Percentiles rank a stretch among this genome's conserved stretches.
Evolutionary conservation across 257 asterid genomes (phyloP).

Genomic region (Cruciata laevipes): DNA sequence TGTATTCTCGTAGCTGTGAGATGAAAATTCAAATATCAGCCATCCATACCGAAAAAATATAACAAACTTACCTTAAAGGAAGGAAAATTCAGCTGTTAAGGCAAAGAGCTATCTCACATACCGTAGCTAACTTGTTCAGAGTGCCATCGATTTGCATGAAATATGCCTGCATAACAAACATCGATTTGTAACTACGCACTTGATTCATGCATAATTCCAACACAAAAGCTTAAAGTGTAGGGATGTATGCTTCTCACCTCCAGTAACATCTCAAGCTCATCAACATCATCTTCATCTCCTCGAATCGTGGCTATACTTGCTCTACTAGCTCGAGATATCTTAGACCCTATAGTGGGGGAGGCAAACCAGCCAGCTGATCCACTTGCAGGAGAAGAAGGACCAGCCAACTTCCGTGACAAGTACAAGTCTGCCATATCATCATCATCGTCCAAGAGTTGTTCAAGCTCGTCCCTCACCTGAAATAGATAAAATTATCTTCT

Average conservation of each 20-base stretch:
- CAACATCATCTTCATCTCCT: constrained; percentile 86
- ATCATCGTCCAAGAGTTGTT: constrained; percentile 93
- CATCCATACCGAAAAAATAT: not conserved
- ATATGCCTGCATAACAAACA: constrained; percentile 59
- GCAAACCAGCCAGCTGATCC: constrained; percentile 65
- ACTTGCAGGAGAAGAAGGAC: constrained; percentile 67
- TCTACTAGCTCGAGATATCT: constrained; percentile 78
- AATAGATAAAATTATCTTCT: constrained; percentile 7
- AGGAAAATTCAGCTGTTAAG: no score
- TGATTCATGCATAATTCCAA: not conserved
- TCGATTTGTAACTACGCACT: no score
- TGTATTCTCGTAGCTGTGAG: constrained; percentile 81
- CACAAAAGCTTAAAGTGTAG: not conserved
- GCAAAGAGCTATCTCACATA: constrained; percentile 25
- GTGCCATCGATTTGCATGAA: constrained; percentile 94
- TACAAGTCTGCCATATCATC: constrained; percentile 98
- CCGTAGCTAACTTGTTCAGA: constrained; percentile 75
- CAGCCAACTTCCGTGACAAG: constrained; percentile 69
- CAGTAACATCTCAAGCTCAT: constrained; percentile 90
- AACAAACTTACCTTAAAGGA: no score
- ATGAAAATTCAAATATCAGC: constrained; percentile 1
- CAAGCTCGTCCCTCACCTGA: constrained; percentile 95
- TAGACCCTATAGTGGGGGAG: constrained; percentile 83
- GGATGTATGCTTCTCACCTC: constrained; percentile 40
- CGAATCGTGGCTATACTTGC: constrained; percentile 79